phyloP scores from a whole-genome alignment of 768 basidiomycete species.

The Rhodosporidiobolus odoratus region DNA sequence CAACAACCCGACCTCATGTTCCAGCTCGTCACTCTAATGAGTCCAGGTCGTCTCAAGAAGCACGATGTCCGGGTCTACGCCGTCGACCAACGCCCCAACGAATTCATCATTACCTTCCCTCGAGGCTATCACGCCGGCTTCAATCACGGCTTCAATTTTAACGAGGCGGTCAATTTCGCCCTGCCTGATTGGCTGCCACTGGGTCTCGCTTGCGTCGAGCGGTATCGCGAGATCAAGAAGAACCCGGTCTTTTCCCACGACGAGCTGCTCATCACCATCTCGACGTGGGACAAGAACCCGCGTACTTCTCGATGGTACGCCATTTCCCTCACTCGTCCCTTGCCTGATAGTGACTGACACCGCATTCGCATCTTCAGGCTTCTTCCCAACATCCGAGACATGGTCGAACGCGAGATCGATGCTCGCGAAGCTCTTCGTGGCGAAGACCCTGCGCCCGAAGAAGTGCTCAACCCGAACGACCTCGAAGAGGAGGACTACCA shows the following conservation, averaged over 20 bases:
- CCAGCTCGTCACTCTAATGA: conserved; percentile 97
- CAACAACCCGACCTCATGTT: conserved; percentile 95
- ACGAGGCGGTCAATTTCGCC: conserved; percentile 98
- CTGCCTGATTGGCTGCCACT: conserved; percentile 87
- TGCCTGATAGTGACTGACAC: neutral
- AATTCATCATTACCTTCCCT: conserved; percentile 96
- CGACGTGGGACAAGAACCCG: conserved; percentile 85
- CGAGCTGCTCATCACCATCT: conserved; percentile 93
- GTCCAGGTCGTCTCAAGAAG: conserved; percentile 74
- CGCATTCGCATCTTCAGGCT: conserved; percentile 56
- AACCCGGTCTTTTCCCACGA: conserved; percentile 97
- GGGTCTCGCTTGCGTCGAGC: conserved; percentile 78
- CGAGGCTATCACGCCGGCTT: conserved; percentile 69
- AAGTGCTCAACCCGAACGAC: conserved; percentile 71
- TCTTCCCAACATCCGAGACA: conserved; percentile 72
- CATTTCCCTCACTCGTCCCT: neutral
- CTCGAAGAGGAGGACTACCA: conserved; percentile 91
- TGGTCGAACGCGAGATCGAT: conserved; percentile 75
- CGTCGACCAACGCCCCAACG: conserved; percentile 93
- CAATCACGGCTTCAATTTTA: conserved; percentile 99
- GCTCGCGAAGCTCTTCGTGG: conserved; percentile 62
- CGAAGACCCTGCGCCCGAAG: conserved; percentile 54
- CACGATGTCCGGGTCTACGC: conserved; percentile 88
- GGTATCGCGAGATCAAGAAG: conserved; percentile 85
- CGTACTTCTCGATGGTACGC: conserved; percentile 85